Conservation (phyloP, 2,329 filamentous ascomycete genomes). For the Pestalotiopsis sp. region DNA sequence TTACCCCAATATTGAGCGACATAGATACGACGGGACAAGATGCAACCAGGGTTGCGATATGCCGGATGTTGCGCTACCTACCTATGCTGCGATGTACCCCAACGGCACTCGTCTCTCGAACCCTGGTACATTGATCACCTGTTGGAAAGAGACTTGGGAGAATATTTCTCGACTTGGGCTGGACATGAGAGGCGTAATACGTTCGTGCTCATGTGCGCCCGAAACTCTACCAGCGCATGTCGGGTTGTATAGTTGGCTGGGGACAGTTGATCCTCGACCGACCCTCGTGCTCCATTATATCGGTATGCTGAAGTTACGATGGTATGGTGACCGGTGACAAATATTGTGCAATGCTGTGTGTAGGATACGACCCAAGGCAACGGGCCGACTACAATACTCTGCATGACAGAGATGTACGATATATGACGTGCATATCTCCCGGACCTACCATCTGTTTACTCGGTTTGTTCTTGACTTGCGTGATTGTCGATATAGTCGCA, state of each 20-base stretch:
- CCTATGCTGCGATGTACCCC: background rate
- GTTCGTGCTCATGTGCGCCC: background rate
- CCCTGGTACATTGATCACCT: background rate
- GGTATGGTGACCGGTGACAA: background rate
- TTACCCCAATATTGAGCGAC: background rate
- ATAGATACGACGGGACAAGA: background rate
- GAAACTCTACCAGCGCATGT: no score
- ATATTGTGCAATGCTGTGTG: background rate
- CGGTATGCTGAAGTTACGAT: background rate
- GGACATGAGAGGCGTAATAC: background rate
- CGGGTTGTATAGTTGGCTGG: no score
- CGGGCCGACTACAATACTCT: background rate
- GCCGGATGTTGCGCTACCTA: background rate
- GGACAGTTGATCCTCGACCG: no score
- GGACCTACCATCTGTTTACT: background rate
- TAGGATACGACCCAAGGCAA: background rate
- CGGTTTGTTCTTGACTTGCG: background rate
- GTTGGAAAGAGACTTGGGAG: background rate
- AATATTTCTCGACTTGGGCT: background rate
- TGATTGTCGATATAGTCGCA: background rate
- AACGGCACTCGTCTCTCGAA: background rate
- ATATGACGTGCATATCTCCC: background rate
- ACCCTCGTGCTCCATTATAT: background rate
- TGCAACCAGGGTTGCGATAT: background rate
- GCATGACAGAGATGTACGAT: background rate